A percentile compares a stretch with the other conserved stretches of the same genome.
Evolutionary conservation across 805 yeast species (phyloP).

Genomic region (Yarrowia bubula): DNA sequence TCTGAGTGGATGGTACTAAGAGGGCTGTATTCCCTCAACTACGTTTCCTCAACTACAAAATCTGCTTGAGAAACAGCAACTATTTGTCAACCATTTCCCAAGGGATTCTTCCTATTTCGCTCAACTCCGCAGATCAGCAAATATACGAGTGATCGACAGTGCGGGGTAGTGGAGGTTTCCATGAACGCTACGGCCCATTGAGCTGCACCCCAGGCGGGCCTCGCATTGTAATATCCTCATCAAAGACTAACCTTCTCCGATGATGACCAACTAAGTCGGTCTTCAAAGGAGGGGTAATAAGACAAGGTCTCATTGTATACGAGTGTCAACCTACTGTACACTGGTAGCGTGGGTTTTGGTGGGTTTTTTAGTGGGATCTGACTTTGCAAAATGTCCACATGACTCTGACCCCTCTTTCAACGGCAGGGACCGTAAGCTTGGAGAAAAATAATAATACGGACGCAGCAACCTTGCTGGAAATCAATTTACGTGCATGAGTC

Average conservation of each 20-base stretch:
- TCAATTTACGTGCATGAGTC: background rate
- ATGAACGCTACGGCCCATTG: background rate
- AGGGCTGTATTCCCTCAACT: background rate
- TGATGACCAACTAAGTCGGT: no score
- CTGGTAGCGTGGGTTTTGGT: background rate
- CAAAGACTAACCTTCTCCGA: constrained; percentile 17
- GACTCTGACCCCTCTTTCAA: background rate
- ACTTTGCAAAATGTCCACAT: background rate
- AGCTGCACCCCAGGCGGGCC: constrained; percentile 7
- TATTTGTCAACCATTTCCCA: no score
- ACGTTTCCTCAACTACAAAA: no score
- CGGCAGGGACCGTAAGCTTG: constrained; percentile 1
- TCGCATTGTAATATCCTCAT: background rate
- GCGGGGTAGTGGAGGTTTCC: constrained; percentile 10
- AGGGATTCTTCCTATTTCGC: no score
- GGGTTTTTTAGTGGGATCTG: background rate
- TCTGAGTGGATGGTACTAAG: no score
- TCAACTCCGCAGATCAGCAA: background rate
- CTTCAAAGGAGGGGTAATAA: background rate
- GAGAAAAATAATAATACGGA: background rate
- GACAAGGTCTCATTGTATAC: background rate
- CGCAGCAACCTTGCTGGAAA: background rate
- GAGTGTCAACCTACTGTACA: no score
- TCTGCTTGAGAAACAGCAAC: background rate
- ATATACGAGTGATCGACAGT: constrained; percentile 20